Evolutionary conservation across 1,284 basidiomycete genomes (phyloP).

Genomic region (Ustilago xerochloae): DNA sequence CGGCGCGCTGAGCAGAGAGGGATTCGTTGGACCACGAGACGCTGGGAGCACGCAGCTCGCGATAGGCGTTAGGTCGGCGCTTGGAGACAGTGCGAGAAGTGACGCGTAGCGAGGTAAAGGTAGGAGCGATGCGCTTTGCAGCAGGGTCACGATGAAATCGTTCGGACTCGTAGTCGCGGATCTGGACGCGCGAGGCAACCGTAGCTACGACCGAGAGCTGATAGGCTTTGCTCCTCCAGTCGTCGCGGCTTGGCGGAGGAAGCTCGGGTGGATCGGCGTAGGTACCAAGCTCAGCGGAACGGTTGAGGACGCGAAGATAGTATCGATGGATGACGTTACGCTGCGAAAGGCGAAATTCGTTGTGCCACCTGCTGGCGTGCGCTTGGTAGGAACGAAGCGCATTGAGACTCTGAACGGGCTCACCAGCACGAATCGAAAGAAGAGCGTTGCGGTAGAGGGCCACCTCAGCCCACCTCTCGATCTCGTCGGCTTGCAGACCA

Average conservation of each 20-base stretch:
- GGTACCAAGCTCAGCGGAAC: conserved; percentile 43
- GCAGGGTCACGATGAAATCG: conserved; percentile 43
- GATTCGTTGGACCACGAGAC: conserved; percentile 62
- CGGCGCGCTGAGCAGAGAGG: conserved; percentile 46
- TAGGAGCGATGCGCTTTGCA: conserved; percentile 32
- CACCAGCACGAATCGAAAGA: conserved; percentile 54
- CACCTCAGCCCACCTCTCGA: conserved; percentile 64
- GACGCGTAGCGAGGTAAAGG: conserved; percentile 34
- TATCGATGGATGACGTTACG: conserved; percentile 62
- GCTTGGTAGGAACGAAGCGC: conserved; percentile 65
- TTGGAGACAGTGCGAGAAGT: conserved; percentile 58
- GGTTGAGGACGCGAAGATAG: conserved; percentile 59
- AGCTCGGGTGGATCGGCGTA: conserved; percentile 48
- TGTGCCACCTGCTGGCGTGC: conserved; percentile 60
- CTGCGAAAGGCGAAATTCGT: conserved; percentile 63
- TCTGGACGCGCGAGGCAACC: conserved; percentile 57
- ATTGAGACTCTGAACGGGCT: conserved; percentile 47
- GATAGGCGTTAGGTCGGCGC: conserved; percentile 51
- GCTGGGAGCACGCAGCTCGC: conserved; percentile 41
- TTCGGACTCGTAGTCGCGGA: conserved; percentile 57
- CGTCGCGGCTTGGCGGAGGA: conserved; percentile 42
- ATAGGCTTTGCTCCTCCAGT: conserved; percentile 60
- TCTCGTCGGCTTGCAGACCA: conserved; percentile 62
- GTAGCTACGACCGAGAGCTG: conserved; percentile 52
- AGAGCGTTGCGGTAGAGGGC: conserved; percentile 66